Evolutionary conservation across 805 yeast genomes (phyloP).

Genomic region (Myxozyma vanderwaltii): DNA sequence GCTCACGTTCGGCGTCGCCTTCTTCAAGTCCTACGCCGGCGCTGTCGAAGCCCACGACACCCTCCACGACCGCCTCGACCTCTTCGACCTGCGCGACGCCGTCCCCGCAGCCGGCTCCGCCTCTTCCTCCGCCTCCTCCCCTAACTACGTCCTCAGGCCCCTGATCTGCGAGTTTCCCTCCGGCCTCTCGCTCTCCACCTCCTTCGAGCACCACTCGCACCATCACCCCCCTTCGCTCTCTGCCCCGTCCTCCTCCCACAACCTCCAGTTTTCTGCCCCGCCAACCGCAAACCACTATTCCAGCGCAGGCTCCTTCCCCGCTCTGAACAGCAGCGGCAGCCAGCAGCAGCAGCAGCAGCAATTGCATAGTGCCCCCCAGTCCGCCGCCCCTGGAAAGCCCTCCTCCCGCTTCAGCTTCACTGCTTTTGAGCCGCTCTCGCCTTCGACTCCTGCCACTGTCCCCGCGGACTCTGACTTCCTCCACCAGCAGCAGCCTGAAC

Average conservation of each 20-base stretch:
- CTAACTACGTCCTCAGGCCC: conserved; percentile 7
- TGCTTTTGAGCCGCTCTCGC: conserved; percentile 24
- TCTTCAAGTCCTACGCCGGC: conserved; percentile 38
- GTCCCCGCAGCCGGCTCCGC: conserved; percentile 9
- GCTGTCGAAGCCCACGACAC: conserved; percentile 40
- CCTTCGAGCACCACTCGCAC: conserved; percentile 12
- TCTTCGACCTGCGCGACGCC: conserved; percentile 26
- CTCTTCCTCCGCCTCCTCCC: conserved; percentile 22
- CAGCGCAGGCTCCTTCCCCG: conserved; percentile 14
- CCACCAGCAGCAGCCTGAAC: conserved; percentile 19
- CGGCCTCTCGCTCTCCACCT: neutral
- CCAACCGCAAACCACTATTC: neutral
- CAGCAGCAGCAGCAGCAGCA: conserved; percentile 9
- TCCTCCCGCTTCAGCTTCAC: conserved; percentile 26
- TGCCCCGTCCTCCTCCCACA: conserved; percentile 8
- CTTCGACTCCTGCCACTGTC: conserved; percentile 15
- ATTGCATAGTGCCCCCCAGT: conserved; percentile 7
- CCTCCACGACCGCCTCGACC: conserved; percentile 40
- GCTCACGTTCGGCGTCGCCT: conserved; percentile 38
- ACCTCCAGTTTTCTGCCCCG: conserved; percentile 5
- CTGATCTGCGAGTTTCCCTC: conserved; percentile 25
- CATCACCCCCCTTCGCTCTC: conserved; percentile 11
- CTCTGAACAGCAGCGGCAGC: conserved; percentile 9
- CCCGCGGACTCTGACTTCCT: conserved; percentile 16
- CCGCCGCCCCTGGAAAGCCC: conserved; percentile 13